Base-by-base conservation (phyloP, 345 rosid species). In the Abelmoschus esculentus region DNA sequence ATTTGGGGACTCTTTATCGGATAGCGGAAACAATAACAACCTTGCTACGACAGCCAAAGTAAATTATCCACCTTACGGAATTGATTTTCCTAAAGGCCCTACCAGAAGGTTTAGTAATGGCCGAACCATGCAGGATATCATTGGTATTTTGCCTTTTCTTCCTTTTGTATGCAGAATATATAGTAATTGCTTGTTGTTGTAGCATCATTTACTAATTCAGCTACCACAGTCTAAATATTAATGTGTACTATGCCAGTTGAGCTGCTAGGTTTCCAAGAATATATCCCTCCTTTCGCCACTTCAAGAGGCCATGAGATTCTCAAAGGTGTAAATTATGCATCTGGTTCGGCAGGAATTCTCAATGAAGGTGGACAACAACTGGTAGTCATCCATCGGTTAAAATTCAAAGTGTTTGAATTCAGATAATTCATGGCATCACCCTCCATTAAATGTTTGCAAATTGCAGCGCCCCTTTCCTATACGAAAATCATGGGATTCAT, bases 71-170 rank as follows among this genome's bases (percentile, higher is more conserved):
- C 95, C 95, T 54, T 89, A 87, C 54, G 96, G 96, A 22, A 80
- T 84, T 31, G 90, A 89, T 63, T 85, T 76, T 7, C 67, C 85
- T 5, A 47, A 70, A 42, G 87, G 96, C 61, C 85, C 91, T 3
- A 84, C 87, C 0, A 92, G 96, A 56, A 80, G 96, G 63, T 87
- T 87, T 74, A 70, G 68, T 67, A 85, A 89, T 67, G 96, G 96
- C 18, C 83, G 66, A 66, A 87, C 76, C 69, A 72, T 78, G 6
- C 79, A 82, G 2, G 96, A 89, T 72, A 70, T 83, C 46, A 78
- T 89, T 46, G 85, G 36, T 32, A 32, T 91, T 86, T 61, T 67
- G 81, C 70, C 67, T 26, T 55, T n/a, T 32, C 36, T 60, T 66
- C 36, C 18, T 1, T 56, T 32, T 22, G 3, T 56, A 3, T 11